These are phyloP conservation scores for Nectriaceae sp. DNA, from an alignment of 2,329 filamentous ascomycete species.

Conservation along the genomic window DNA sequence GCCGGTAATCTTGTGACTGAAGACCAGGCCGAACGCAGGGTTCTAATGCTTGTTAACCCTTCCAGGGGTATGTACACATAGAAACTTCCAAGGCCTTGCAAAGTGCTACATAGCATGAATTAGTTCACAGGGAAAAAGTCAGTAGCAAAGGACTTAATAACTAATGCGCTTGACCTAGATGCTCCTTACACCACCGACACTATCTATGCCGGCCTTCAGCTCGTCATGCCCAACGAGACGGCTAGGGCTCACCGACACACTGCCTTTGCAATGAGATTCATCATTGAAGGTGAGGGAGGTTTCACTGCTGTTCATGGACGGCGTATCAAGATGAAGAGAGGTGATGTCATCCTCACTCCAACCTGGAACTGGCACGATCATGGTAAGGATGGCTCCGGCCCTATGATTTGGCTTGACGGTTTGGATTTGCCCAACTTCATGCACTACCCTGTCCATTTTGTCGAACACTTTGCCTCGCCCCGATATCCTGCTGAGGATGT, in stretches of 20 bases:
- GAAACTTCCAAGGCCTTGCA: background rate
- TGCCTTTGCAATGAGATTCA: slow-evolving; percentile 57
- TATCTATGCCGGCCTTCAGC: slow-evolving; percentile 56
- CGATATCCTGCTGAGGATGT: slow-evolving; percentile 49
- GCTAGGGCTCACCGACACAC: slow-evolving; percentile 57
- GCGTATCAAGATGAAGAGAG: slow-evolving; percentile 49
- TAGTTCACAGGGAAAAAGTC: background rate
- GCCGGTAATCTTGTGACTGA: slow-evolving; percentile 38
- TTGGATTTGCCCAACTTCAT: slow-evolving; percentile 54
- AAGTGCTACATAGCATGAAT: too few species aligned
- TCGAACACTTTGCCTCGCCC: slow-evolving; percentile 47
- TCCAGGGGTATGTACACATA: slow-evolving; percentile 39
- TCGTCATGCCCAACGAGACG: slow-evolving; percentile 57
- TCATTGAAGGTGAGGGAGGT: slow-evolving; percentile 54
- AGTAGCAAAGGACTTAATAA: background rate
- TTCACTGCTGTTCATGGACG: slow-evolving; percentile 59
- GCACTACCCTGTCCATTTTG: slow-evolving; percentile 54
- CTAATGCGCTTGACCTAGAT: slow-evolving; percentile 28
- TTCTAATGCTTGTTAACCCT: slow-evolving; percentile 44
- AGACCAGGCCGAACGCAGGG: slow-evolving; percentile 41
- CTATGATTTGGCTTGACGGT: slow-evolving; percentile 60
- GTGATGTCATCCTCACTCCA: slow-evolving; percentile 59
- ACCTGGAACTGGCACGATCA: slow-evolving; percentile 63
- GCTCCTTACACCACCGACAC: slow-evolving; percentile 59
- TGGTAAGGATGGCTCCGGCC: slow-evolving; percentile 53